Evolutionary conservation across 2,329 filamentous ascomycete genomes (phyloP).

Genomic region (Penicillium sumatraense): DNA sequence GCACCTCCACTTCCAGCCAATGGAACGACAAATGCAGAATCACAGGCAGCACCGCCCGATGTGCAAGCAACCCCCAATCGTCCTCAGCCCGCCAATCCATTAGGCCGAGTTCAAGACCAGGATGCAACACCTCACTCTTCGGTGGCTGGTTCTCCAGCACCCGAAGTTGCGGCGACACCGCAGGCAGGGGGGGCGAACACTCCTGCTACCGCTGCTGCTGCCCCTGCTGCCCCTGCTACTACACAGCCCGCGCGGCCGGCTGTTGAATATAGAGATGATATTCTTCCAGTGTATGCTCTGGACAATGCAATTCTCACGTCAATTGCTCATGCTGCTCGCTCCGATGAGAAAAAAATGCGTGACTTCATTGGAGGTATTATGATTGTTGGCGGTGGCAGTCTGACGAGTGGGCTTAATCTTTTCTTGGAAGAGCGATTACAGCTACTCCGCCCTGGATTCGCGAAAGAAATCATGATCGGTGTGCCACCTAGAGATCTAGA

Average conservation of each 20-base stretch:
- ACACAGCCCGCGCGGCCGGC: conserved; percentile 44
- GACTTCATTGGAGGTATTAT: conserved; percentile 91
- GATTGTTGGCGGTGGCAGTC: conserved; percentile 83
- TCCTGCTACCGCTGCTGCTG: conserved; percentile 39
- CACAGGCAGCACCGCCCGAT: conserved; percentile 29
- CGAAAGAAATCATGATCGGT: conserved; percentile 70
- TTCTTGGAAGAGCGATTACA: conserved; percentile 84
- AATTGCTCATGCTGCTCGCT: conserved; percentile 82
- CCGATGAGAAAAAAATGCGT: conserved; percentile 89
- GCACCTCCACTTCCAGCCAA: conserved; percentile 42
- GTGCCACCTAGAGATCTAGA: conserved; percentile 88
- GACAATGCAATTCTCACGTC: conserved; percentile 89
- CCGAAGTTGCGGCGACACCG: conserved; percentile 75
- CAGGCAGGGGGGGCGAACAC: conserved; percentile 51
- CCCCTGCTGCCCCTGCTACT: conserved; percentile 29
- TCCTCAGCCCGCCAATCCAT: conserved; percentile 69
- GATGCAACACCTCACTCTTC: conserved; percentile 83
- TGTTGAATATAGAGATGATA: conserved; percentile 71
- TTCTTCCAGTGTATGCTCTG: conserved; percentile 80
- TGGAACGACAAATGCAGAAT: conserved; percentile 44
- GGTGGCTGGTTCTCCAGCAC: conserved; percentile 83
- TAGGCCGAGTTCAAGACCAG: conserved; percentile 69
- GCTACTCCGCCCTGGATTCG: conserved; percentile 62
- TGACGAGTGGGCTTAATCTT: conserved; percentile 77
- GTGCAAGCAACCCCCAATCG: conserved; percentile 51